These are phyloP conservation scores for Inga oerstediana DNA, from an alignment of 306 rosid genomes.

Conservation along the genomic window DNA sequence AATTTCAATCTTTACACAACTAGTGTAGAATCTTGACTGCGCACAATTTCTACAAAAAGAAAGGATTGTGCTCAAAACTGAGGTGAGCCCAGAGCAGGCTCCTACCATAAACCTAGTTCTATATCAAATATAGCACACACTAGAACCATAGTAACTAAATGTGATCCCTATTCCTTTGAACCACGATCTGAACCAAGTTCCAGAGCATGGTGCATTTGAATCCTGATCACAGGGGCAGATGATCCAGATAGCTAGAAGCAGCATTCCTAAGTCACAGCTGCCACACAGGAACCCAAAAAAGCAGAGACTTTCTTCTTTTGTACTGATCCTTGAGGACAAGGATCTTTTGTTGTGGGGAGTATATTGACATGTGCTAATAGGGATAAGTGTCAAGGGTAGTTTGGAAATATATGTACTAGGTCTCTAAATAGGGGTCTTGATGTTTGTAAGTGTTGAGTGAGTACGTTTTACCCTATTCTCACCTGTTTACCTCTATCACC, in stretches of 20 bases:
- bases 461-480: too few species aligned
- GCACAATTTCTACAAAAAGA: not conserved
- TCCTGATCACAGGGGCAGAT: not conserved
- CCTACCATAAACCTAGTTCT: not conserved
- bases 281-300: constrained; percentile 1
- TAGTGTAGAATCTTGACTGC: not conserved
- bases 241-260: not conserved
- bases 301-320: not conserved
- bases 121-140: not conserved
- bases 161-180: not conserved
- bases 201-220: constrained; percentile 3
- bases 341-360: too few species aligned
- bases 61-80: not conserved
- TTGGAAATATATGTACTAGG: too few species aligned
- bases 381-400: too few species aligned
- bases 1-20: not conserved
- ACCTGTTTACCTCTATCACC: not conserved
- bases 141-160: not conserved
- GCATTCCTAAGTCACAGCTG: not conserved
- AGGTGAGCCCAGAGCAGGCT: not conserved
- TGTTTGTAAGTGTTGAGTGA: too few species aligned
- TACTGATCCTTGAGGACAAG: too few species aligned
- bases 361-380: too few species aligned
- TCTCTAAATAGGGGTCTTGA: too few species aligned
- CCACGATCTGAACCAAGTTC: not conserved